Base-by-base conservation (phyloP, 441 rosid genomes). In the Capsella rubella region DNA sequence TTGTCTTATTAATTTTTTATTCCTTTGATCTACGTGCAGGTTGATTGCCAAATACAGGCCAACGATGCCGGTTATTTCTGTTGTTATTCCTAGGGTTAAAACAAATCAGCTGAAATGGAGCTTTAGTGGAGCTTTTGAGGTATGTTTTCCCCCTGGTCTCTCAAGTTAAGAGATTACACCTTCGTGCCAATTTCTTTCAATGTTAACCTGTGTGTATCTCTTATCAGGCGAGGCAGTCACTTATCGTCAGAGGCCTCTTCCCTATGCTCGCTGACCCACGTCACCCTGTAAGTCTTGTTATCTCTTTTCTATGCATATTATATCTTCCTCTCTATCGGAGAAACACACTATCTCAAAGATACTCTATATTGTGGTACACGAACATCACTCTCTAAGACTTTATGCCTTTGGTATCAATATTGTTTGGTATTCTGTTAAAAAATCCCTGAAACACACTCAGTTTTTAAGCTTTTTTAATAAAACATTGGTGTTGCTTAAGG, bases 231-330 rank as follows among this genome's bases (percentile, higher is more conserved):
- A 86, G 98, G 80, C 98, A 95, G 79, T 93, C 99, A 11, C 96
- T 95, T 59, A 84, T 93, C 21, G 92, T 95, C 21, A 84, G 98
- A 86, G 99, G 99, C 27, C 96, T 93, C 72, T 93, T 91, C 83
- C 98, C 99, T 31, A 95, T 93, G 98, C 98, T 95, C 37, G 98
- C 98, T 51, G 99, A 93, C 79, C 99, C 98, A 67, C 90, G 97
- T 21, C 98, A 95, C 77, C 87, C 95, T 18, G 98, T 95, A 83
- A 89, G 95, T 82, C 64, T 43, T 53, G 46, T 46, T 50, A 35
- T 68, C 28, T 39, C 11, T 42, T 40, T 67, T 16, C 28, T n/a
- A 8, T 32, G 65, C 28, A 35, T 43, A 29, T 59, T 5, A 46
- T 21, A 6, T 3, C 8, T 29, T 40, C 62, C 69, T 51, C 29